Evolutionary conservation across 768 basidiomycete species (phyloP).

Genomic region (Omphalotus guepiniiformis): DNA sequence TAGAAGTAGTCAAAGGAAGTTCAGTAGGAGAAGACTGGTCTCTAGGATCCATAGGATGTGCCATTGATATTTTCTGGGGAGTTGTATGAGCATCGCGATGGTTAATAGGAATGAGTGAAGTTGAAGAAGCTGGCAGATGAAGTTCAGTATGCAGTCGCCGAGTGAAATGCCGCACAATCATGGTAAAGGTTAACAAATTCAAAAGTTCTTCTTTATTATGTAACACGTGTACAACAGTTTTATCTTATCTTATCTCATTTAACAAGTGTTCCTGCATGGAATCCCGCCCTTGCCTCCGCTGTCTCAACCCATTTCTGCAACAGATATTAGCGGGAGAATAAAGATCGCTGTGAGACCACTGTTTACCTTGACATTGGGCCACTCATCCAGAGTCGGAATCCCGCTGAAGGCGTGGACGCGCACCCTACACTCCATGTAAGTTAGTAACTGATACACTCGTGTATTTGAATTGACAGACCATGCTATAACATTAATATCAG

Average conservation of each 20-base stretch:
- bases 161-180: slow-evolving; percentile 9
- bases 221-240: too few species aligned
- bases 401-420: slow-evolving; percentile 41
- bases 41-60: slow-evolving; percentile 6
- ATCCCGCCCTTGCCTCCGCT: slow-evolving; percentile 9
- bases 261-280: slow-evolving; percentile 9
- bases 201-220: too few species aligned
- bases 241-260: neutral
- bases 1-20: neutral
- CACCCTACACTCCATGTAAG: slow-evolving; percentile 43
- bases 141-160: slow-evolving; percentile 2
- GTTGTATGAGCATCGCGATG: slow-evolving; percentile 7
- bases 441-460: slow-evolving; percentile 1
- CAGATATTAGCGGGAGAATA: neutral
- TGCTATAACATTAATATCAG: slow-evolving; percentile 64
- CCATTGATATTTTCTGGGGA: slow-evolving; percentile 1
- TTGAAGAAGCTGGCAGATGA: neutral
- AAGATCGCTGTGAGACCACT: neutral
- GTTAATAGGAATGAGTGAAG: neutral
- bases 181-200: too few species aligned
- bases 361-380: slow-evolving; percentile 56
- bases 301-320: slow-evolving; percentile 22
- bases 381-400: slow-evolving; percentile 55
- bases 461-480: slow-evolving; percentile 38
- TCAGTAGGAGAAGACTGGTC: neutral